phyloP scores from a whole-genome alignment of 2,329 filamentous ascomycete genomes.

The Hypoxylon sp. region DNA sequence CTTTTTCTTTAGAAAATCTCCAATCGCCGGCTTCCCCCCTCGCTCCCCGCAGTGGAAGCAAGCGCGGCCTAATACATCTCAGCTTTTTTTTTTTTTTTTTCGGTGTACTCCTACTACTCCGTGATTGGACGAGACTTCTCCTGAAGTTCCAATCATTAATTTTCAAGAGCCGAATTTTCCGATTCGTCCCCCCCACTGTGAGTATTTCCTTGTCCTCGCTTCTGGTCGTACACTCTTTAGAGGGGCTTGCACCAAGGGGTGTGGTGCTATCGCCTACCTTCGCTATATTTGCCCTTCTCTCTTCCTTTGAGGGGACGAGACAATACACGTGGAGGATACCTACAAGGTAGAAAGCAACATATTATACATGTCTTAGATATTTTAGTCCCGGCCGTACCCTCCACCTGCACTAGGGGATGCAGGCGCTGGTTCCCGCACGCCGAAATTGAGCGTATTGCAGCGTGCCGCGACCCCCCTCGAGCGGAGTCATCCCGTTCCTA shows the following conservation, averaged over 20 bases:
- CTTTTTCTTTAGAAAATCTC: neutral
- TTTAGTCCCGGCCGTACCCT: conserved; percentile 30
- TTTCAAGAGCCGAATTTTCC: conserved; percentile 38
- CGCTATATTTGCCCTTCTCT: conserved; percentile 24
- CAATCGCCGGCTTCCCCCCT: neutral
- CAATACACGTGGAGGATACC: conserved; percentile 32
- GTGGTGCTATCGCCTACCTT: conserved; percentile 34
- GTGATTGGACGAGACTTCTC: conserved; percentile 11
- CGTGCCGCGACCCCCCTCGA: conserved; percentile 38
- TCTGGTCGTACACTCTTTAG: conserved; percentile 20
- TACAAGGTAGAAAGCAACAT: conserved; percentile 32
- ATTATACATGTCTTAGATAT: conserved; percentile 32
- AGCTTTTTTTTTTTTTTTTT: too few relatives aligned
- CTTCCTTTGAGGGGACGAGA: conserved; percentile 1
- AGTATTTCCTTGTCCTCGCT: conserved; percentile 5
- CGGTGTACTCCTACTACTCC: conserved; percentile 5
- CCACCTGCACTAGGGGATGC: conserved; percentile 37
- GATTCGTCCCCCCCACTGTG: conserved; percentile 26
- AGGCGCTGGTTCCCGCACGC: conserved; percentile 32
- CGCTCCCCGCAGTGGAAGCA: conserved; percentile 8
- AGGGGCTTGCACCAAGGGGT: conserved; percentile 15
- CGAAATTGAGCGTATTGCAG: conserved; percentile 37
- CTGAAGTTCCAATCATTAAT: conserved; percentile 24
- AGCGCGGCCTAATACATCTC: conserved; percentile 17
- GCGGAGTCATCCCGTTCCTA: conserved; percentile 30